Percentiles rank a stretch among this genome's conserved stretches.
phyloP scores from a whole-genome alignment of 2,329 filamentous ascomycete species.

The Samsoniella hepiali region DNA sequence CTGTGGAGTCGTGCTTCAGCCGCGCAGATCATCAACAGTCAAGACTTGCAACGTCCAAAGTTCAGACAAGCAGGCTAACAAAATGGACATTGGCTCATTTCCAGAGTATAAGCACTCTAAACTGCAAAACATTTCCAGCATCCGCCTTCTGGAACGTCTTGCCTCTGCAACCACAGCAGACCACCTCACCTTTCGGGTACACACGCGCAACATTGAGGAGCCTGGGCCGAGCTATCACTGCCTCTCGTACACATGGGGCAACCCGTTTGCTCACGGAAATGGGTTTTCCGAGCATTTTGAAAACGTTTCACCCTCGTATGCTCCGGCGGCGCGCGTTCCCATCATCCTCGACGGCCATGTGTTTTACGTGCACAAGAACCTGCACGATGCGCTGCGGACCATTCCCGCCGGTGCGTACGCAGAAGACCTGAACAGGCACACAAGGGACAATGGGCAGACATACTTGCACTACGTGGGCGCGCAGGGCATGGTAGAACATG shows the following conservation, averaged over 20 bases:
- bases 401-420: conserved; percentile 15
- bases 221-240: conserved; percentile 22
- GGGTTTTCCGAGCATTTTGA: conserved; percentile 22
- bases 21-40: no score
- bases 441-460: conserved; percentile 4
- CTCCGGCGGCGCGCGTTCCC: conserved; percentile 17
- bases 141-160: conserved; percentile 21
- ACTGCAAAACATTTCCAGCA: conserved; percentile 18
- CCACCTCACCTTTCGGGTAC: conserved; percentile 22
- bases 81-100: not conserved
- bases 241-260: conserved; percentile 29
- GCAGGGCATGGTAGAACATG: no score
- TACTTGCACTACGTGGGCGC: no score
- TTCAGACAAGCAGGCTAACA: no score
- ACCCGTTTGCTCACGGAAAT: conserved; percentile 25
- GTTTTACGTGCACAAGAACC: conserved; percentile 24
- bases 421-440: not conserved
- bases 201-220: conserved; percentile 21
- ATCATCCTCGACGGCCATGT: conserved; percentile 22
- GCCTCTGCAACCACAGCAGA: conserved; percentile 18
- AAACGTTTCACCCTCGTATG: conserved; percentile 19
- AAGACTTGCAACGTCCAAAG: no score
- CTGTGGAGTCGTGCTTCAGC: no score
- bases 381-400: conserved; percentile 23
- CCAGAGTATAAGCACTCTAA: not conserved